Evolutionary conservation across 2,329 filamentous ascomycete genomes (phyloP).

Genomic region (Epichloe scottii): DNA sequence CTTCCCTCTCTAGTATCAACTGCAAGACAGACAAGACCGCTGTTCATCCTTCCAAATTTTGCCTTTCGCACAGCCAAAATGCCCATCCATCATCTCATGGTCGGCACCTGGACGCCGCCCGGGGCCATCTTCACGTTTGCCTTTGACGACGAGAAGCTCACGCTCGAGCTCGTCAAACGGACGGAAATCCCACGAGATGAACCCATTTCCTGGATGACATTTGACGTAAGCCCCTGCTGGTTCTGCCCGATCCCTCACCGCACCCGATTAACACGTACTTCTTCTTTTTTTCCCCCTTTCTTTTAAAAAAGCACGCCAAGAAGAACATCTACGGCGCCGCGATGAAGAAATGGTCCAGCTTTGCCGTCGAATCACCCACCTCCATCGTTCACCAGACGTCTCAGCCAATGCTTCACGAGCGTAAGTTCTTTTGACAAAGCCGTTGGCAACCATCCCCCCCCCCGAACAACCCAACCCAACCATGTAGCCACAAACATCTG

Average conservation of each 20-base stretch:
- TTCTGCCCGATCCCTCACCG: no score
- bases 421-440: conserved; percentile 31
- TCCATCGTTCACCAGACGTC: conserved; percentile 66
- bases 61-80: conserved; percentile 32
- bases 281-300: no score
- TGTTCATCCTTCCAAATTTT: conserved; percentile 3
- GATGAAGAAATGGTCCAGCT: conserved; percentile 90
- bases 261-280: no score
- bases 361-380: conserved; percentile 60
- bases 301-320: conserved; percentile 49
- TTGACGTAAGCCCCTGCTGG: conserved; percentile 45
- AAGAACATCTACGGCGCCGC: conserved; percentile 81
- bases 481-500: no score
- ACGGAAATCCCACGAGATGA: conserved; percentile 73
- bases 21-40: no score
- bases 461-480: no score
- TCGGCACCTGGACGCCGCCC: conserved; percentile 82
- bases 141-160: conserved; percentile 72
- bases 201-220: conserved; percentile 89
- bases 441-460: no score
- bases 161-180: conserved; percentile 63
- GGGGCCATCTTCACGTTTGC: conserved; percentile 82
- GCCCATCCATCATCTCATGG: conserved; percentile 77
- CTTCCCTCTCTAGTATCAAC: neutral
- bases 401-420: conserved; percentile 62